Evolutionary conservation across 306 rosid species (phyloP), one percentile per base, ranked within the genome.

Genomic region (Prunus salicina): DNA sequence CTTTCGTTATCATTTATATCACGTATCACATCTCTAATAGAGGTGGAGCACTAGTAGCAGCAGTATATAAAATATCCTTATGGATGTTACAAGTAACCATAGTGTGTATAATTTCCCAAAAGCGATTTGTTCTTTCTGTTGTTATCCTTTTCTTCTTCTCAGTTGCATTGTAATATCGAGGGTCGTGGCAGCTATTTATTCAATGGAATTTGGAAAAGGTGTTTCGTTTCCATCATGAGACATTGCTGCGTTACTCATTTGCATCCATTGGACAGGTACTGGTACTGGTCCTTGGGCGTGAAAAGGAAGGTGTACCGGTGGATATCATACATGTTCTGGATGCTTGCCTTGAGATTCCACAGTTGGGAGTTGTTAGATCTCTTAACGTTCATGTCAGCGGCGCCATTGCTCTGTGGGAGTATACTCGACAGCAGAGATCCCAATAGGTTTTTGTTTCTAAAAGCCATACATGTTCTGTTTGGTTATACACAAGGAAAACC

Each of bases 361-460:
- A 95, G 72, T 79, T 90, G 82, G 98, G 98, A 53, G 96, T 95
- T 20, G 96, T 95, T 68, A 88, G 96, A 85, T n/a, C n/a, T n/a
- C n/a, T n/a, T n/a, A n/a, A n/a, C 49, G 97, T 95, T 75, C 98
- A 95, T 69, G 98, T 92, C 83, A 92, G 98, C 51, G 97, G 97
- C 15, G 98, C 98, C 67, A 92, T 92, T 84, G 98, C 97, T 76
- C 85, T 89, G 76, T 92, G 98, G 98, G 97, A 95, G 78, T 95
- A 92, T 80, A 89, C 98, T 78, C 86, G 98, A 28, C 98, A 92
- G 68, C 97, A 89, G 75, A 89, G 96, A 86, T 89, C 88, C 72
- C 80, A 61, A n/a, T 88, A 86, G 84, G 57, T 1, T 6, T 15
- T n/a, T 30, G 19, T 69, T 27, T 20, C 32, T 27, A 22, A 52